Evolutionary conservation across 2,329 filamentous ascomycete genomes (phyloP), one percentile per base, ranked within the genome.

Genomic region (Beauveria pseudobassiana): DNA sequence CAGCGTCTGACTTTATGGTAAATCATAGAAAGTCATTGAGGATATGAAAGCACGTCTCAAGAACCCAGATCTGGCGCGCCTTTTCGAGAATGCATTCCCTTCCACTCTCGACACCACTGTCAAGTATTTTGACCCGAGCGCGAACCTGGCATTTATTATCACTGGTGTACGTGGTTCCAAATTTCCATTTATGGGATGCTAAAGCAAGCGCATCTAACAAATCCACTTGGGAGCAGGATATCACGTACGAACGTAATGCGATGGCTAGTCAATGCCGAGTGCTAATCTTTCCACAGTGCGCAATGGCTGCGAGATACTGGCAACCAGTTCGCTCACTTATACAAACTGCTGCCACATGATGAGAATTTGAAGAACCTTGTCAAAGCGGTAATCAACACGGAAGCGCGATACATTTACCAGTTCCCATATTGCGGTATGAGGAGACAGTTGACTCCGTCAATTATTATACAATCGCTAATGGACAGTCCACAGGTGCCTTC

Each of bases 131-230:
- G 84, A 80, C 26, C 73, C 83, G 7, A 81, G 87, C 51, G 82
- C 80, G 3, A 81, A 80, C 40, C 84, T 93, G 67, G 88, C 86
- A 30, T 93, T 93, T 70, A 86, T 93, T 64, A 90, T 93, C 55
- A 93, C 90, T 0, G 90, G 90, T 46, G 90, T 93, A 69, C 93
- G 93, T 72, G 87, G 92, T 69, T 90, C 90, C 0, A 90, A 93
- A 14, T 4, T 28, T 26, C 3, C 3, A 12, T 8, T 1, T 40
- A 3, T 7, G n/a, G 22, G 16, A 12, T 7, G 4, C 16, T 20
- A 14, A 1, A 26, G n/a, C n/a, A 16, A 49, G 14, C 34, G 5
- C n/a, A 20, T 26, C 55, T 57, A n/a, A 57, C 16, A 12, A 18
- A 6, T 18, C 10, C 3, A 9, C 3, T 7, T 24, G 10, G 9